These are phyloP conservation scores for Ascocoryne sarcoides DNA, from an alignment of 2,329 filamentous ascomycete genomes.

Conservation along the genomic window DNA sequence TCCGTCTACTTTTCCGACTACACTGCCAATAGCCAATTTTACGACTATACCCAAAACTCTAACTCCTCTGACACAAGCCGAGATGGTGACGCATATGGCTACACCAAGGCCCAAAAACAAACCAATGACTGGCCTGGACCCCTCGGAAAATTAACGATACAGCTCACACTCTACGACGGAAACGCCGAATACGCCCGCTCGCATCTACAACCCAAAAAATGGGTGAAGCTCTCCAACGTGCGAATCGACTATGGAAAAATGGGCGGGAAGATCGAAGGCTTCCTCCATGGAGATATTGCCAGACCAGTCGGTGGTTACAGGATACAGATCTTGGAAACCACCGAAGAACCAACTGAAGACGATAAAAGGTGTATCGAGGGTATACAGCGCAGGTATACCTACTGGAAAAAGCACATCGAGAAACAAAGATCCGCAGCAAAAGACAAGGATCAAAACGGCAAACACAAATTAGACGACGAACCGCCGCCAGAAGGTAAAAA, in stretches of 20 bases:
- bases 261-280: constrained; percentile 37
- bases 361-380: constrained; percentile 46
- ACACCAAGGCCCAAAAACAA: constrained; percentile 31
- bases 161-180: constrained; percentile 60
- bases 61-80: constrained; percentile 21
- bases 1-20: constrained; percentile 77
- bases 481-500: constrained; percentile 13
- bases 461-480: constrained; percentile 16
- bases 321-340: constrained; percentile 40
- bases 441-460: constrained; percentile 28
- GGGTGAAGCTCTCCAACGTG: constrained; percentile 63
- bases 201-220: constrained; percentile 48
- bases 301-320: constrained; percentile 43
- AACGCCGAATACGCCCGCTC: constrained; percentile 53
- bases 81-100: constrained; percentile 49
- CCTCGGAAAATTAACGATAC: constrained; percentile 61
- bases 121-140: constrained; percentile 60
- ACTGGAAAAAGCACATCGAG: constrained; percentile 38
- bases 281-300: constrained; percentile 61
- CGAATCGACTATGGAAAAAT: constrained; percentile 46
- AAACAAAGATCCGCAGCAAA: constrained; percentile 31
- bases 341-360: constrained; percentile 34
- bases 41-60: constrained; percentile 30
- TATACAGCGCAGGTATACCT: constrained; percentile 54
- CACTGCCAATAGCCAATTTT: constrained; percentile 60